Conservation (phyloP, 805 yeast genomes). For the Candida golubevii region DNA sequence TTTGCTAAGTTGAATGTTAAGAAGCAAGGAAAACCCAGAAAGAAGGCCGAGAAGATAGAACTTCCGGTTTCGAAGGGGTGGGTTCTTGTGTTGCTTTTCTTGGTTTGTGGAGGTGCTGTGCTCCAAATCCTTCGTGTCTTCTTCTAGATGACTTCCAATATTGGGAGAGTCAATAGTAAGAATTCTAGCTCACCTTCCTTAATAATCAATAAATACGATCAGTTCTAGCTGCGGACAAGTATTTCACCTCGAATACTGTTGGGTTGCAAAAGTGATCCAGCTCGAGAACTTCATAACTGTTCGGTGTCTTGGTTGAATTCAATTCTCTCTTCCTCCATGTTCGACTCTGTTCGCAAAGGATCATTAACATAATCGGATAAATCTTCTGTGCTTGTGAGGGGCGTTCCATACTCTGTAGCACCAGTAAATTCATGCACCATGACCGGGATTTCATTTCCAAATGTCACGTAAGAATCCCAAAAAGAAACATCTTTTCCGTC, state of each 20-base stretch:
- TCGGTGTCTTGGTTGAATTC: no score
- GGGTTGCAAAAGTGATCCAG: no score
- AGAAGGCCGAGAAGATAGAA: slow-evolving; percentile 32
- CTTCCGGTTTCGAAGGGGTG: slow-evolving; percentile 61
- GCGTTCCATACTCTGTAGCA: neutral
- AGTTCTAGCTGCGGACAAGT: no score
- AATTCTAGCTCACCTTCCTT: no score
- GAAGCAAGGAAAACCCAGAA: slow-evolving; percentile 70
- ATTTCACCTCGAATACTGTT: no score
- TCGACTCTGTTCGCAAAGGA: slow-evolving; percentile 9
- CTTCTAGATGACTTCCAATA: slow-evolving; percentile 25
- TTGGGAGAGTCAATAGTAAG: no score
- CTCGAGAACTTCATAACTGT: no score
- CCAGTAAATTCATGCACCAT: slow-evolving; percentile 5
- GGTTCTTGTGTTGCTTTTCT: slow-evolving; percentile 57
- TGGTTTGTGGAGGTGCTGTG: slow-evolving; percentile 78
- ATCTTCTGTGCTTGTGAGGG: slow-evolving; percentile 5
- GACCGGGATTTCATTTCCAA: slow-evolving; percentile 24
- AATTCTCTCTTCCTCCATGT: slow-evolving; percentile 1
- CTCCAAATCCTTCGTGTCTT: slow-evolving; percentile 60
- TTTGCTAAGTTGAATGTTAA: slow-evolving; percentile 70
- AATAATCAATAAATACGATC: no score
- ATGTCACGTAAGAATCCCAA: slow-evolving; percentile 18
- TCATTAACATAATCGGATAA: slow-evolving; percentile 7
- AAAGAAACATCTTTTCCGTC: slow-evolving; percentile 19